A percentile compares a stretch with the other conserved stretches of the same genome.
Conservation (phyloP, 768 basidiomycete genomes). For the Paxillus ammoniavirescens region DNA sequence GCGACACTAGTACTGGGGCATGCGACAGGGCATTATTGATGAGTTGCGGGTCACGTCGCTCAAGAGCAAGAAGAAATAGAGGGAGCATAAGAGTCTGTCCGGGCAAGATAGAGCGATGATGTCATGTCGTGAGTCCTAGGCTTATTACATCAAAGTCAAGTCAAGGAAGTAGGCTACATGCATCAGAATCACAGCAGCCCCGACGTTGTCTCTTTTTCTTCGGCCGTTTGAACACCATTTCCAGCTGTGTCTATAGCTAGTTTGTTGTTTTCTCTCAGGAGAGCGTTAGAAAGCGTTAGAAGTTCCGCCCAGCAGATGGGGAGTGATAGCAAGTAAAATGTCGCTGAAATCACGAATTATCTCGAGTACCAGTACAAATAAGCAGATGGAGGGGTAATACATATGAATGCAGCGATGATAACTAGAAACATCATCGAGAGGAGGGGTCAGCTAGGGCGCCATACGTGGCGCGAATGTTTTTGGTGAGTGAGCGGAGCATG, state of each 20-base stretch:
- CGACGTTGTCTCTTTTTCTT: too few relatives aligned
- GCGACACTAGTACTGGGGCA: slow-evolving; percentile 59
- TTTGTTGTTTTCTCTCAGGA: too few relatives aligned
- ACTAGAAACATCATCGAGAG: slow-evolving; percentile 8
- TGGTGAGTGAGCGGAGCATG: slow-evolving; percentile 51
- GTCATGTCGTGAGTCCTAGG: too few relatives aligned
- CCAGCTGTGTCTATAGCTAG: too few relatives aligned
- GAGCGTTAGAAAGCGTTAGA: too few relatives aligned
- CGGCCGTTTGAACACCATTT: too few relatives aligned
- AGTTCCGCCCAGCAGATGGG: too few relatives aligned
- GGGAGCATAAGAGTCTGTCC: background rate
- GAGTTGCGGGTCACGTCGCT: slow-evolving; percentile 71
- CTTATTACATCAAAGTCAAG: too few relatives aligned
- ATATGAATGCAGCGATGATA: background rate
- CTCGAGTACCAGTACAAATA: background rate
- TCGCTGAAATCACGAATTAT: too few relatives aligned
- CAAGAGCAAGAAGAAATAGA: slow-evolving; percentile 53
- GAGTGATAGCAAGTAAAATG: too few relatives aligned
- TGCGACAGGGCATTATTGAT: slow-evolving; percentile 56
- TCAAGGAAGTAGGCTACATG: too few relatives aligned
- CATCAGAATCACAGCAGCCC: too few relatives aligned
- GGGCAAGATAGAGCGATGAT: slow-evolving; percentile 37
- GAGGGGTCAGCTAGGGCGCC: slow-evolving; percentile 12
- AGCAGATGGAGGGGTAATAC: slow-evolving; percentile 3
- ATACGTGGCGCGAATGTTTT: slow-evolving; percentile 31